phyloP scores from a whole-genome alignment of 345 rosid species.

The Populus pruinosa region DNA sequence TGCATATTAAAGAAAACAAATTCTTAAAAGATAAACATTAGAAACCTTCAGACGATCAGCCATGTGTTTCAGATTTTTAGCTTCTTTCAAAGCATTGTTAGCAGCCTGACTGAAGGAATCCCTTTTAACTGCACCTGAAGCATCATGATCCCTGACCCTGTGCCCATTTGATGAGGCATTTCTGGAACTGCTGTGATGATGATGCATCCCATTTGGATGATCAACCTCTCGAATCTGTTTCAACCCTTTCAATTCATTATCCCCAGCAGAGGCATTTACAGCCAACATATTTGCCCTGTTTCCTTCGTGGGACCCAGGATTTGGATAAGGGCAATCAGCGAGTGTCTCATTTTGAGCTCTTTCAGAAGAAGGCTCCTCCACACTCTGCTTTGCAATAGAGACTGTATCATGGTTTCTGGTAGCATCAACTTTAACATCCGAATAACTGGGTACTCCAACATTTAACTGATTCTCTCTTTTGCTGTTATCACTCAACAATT shows the following conservation, averaged over 20 bases:
- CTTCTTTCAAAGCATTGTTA: conserved; percentile 78
- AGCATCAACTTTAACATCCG: conserved; percentile 43
- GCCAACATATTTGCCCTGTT: conserved; percentile 25
- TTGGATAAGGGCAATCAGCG: conserved; percentile 17
- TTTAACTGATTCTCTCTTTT: conserved; percentile 38
- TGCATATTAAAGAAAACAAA: conserved; percentile 1
- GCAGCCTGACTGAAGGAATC: conserved; percentile 67
- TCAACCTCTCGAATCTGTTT: conserved; percentile 44
- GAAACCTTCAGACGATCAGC: conserved; percentile 94
- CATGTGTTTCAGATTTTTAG: conserved; percentile 80
- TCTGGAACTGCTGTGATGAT: conserved; percentile 38
- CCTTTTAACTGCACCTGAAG: conserved; percentile 67
- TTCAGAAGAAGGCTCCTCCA: conserved; percentile 38
- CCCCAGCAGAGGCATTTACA: conserved; percentile 29
- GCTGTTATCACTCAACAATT: conserved; percentile 33
- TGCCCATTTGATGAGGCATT: conserved; percentile 52
- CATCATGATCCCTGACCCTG: conserved; percentile 45
- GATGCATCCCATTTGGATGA: conserved; percentile 45
- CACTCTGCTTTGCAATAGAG: conserved; percentile 38
- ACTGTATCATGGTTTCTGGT: conserved; percentile 32
- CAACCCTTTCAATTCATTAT: conserved; percentile 36
- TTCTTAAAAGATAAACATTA: conserved; percentile 10
- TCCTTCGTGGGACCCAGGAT: conserved; percentile 35
- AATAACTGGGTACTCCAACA: conserved; percentile 30
- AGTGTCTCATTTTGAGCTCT: conserved; percentile 41